Evolutionary conservation across 768 basidiomycete genomes (phyloP), one percentile per base, ranked within the genome.

Genomic region (Pleurotus eryngii): DNA sequence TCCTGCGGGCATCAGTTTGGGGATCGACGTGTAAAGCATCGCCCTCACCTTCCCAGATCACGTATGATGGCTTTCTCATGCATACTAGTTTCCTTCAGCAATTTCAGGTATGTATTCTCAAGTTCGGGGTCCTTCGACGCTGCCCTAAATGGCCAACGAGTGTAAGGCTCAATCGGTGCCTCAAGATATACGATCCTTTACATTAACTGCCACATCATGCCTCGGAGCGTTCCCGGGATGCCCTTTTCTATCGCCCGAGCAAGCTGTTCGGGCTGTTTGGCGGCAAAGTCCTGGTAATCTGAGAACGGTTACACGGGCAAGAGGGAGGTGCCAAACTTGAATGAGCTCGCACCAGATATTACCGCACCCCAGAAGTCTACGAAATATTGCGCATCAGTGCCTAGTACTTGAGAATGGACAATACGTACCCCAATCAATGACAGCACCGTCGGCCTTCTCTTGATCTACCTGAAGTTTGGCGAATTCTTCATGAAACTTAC

Each of bases 181-280:
- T 59, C 43, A 20, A 49, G 24, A 54, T 15, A 46, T 53, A 26
- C 5, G 57, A 53, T 62, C 54, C 67, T 67, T 63, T 75, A 91
- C 94, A 96, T 97, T 68, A 96, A 79, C 68, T 97, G 95, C 92
- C 92, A 98, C 77, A 96, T 85, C 87, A 98, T 96, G 48, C 94
- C 94, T 50, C 94, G 84, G 47, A 95, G 73, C 1, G 92, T 85
- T 43, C 83, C 76, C 12, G 97, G 97, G 40, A 99, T 93, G 3
- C 97, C 97, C 59, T 79, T 81, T 62, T 97, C 94, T 54, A 99
- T 99, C 3, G 95, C 96, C 64, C 80, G 79, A 1, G 93, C 92
- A 22, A 99, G 76, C 58, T 87, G 81, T 60, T 90, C 85, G 3
- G 96, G 81, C 56, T 85, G 75, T 50, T 87, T 83, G 12, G 90